A percentile compares a stretch with the other conserved stretches of the same genome.
Conservation (phyloP, 306 rosid species). For the Prunus dulcis region DNA sequence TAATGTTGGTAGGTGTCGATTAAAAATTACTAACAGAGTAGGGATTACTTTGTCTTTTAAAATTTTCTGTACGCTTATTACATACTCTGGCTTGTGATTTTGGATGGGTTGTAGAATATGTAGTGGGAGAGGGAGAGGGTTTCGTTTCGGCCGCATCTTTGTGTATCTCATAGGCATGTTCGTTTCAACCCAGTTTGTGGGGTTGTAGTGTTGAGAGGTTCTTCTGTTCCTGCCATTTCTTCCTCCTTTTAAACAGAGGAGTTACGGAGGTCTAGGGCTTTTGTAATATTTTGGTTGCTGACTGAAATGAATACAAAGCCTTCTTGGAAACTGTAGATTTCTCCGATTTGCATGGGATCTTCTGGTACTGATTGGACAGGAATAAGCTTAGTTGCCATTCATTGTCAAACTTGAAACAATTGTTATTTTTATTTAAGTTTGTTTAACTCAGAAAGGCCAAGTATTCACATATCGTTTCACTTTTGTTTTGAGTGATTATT, state of each 20-base stretch:
- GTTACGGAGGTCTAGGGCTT: constrained; percentile 28
- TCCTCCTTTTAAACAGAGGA: constrained; percentile 25
- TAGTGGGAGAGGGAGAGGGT: constrained; percentile 43
- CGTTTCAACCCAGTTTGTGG: constrained; percentile 42
- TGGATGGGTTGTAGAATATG: constrained; percentile 51
- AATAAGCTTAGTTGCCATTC: background rate
- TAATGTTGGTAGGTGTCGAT: constrained; percentile 46
- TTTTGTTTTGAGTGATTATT: background rate
- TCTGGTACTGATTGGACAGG: background rate
- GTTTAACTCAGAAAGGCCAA: background rate
- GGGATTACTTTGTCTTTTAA: constrained; percentile 37
- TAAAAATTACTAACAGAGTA: constrained; percentile 52
- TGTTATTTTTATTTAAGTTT: background rate
- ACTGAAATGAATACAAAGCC: constrained; percentile 49
- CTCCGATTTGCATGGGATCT: background rate
- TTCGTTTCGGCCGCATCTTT: constrained; percentile 32
- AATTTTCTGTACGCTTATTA: constrained; percentile 27
- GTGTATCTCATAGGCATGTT: constrained; percentile 42
- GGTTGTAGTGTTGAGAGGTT: constrained; percentile 17
- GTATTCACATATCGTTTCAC: background rate
- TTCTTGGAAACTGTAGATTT: constrained; percentile 3
- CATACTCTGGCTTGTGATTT: constrained; percentile 32
- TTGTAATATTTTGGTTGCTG: constrained; percentile 46
- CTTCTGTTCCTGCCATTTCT: constrained; percentile 29
- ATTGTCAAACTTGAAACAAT: background rate